Evolutionary conservation across 305 asterid genomes (phyloP).

Genomic region (Plantago coronopus): DNA sequence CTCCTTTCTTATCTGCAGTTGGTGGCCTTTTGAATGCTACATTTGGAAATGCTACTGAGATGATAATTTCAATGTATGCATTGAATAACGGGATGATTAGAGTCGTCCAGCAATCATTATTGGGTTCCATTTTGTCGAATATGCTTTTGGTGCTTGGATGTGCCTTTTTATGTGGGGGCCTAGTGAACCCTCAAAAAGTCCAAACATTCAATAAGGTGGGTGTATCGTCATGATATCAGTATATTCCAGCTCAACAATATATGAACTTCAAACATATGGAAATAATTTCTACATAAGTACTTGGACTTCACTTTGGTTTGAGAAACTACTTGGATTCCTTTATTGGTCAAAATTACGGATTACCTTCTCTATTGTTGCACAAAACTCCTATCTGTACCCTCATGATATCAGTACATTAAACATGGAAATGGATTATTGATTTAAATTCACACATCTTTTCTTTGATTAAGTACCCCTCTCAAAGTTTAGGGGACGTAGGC

Average conservation of each 20-base stretch:
- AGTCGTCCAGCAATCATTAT: constrained; percentile 86
- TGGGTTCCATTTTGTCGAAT: constrained; percentile 95
- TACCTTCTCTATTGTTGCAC: too few relatives aligned
- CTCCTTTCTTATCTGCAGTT: constrained; percentile 48
- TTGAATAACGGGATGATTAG: constrained; percentile 87
- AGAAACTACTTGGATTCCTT: too few relatives aligned
- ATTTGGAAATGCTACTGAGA: constrained; percentile 96
- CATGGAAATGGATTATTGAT: too few relatives aligned
- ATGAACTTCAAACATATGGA: not conserved
- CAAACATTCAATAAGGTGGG: constrained; percentile 85
- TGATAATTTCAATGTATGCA: constrained; percentile 91
- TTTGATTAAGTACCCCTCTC: too few relatives aligned
- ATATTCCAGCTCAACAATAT: not conserved
- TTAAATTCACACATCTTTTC: too few relatives aligned
- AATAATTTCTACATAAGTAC: too few relatives aligned
- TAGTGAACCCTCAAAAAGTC: constrained; percentile 65
- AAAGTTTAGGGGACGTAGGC: too few relatives aligned
- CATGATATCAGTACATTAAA: too few relatives aligned
- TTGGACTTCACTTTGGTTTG: too few relatives aligned
- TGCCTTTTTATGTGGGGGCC: constrained; percentile 94
- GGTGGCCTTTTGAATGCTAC: constrained; percentile 98
- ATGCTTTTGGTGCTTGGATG: constrained; percentile 98
- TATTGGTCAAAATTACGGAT: too few relatives aligned
- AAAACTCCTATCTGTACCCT: too few relatives aligned
- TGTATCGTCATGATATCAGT: not conserved